Percentiles rank a stretch among this genome's conserved stretches.
These are phyloP conservation scores for Anisogramma anomala DNA, from an alignment of 2,329 filamentous ascomycete species.

Conservation along the genomic window DNA sequence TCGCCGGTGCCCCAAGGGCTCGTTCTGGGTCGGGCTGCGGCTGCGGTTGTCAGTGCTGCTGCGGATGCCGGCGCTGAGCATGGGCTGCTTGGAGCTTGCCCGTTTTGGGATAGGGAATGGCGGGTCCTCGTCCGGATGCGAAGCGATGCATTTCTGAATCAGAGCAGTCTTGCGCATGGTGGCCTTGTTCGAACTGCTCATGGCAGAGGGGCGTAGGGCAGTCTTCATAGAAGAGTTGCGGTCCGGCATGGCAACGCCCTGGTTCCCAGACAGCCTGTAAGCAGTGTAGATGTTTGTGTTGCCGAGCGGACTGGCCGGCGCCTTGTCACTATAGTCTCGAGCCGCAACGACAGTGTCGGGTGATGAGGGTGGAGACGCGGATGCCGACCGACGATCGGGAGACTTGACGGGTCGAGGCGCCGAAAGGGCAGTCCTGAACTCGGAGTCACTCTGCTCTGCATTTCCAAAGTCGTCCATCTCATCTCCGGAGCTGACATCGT, in stretches of 20 bases:
- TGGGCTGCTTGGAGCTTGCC: constrained; percentile 71
- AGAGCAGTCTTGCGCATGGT: constrained; percentile 68
- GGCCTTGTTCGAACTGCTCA: constrained; percentile 34
- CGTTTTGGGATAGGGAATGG: constrained; percentile 88
- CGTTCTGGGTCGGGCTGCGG: constrained; percentile 45
- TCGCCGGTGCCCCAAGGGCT: constrained; percentile 40
- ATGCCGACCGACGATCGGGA: constrained; percentile 7
- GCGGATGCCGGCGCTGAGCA: constrained; percentile 50
- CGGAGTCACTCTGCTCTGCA: constrained; percentile 51
- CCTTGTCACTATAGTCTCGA: constrained; percentile 15
- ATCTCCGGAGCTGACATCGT: constrained; percentile 54
- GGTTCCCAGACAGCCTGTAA: constrained; percentile 25
- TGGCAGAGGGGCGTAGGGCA: constrained; percentile 20
- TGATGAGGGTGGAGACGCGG: constrained; percentile 22
- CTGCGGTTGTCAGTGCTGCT: constrained; percentile 68
- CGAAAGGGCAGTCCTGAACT: constrained; percentile 54
- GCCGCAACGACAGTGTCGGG: constrained; percentile 31
- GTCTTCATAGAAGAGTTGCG: constrained; percentile 12
- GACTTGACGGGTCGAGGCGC: constrained; percentile 40
- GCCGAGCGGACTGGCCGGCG: constrained; percentile 24
- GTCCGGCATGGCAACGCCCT: constrained; percentile 15
- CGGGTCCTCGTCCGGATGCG: constrained; percentile 58
- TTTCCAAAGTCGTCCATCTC: constrained; percentile 53
- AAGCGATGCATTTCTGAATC: constrained; percentile 66
- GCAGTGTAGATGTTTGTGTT: constrained; percentile 35